Evolutionary conservation across 140 eudicot genomes (phyloP).

Genomic region (Artemisia princeps): DNA sequence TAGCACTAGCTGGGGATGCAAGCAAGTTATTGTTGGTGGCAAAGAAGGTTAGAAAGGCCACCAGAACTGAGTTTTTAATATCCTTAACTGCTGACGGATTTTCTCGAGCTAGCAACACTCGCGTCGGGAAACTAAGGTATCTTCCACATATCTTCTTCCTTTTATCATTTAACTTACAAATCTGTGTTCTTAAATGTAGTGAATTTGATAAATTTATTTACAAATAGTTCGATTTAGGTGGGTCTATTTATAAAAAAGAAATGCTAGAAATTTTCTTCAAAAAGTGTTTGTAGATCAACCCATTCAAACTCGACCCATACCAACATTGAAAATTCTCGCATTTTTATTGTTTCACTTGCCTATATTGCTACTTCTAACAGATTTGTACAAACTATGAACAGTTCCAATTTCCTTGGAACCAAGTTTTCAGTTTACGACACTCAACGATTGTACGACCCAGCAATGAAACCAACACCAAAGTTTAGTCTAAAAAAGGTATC

Average conservation of each 20-base stretch:
- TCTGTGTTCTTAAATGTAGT: background rate
- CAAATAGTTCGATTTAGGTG: background rate
- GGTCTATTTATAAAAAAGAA: background rate
- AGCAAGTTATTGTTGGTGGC: constrained; percentile 43
- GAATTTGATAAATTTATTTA: background rate
- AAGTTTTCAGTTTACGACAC: constrained; percentile 43
- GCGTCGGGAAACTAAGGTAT: constrained; percentile 49
- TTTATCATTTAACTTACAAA: constrained; percentile 3
- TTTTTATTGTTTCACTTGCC: background rate
- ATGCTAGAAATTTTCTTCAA: too few species aligned
- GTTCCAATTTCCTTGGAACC: constrained; percentile 65
- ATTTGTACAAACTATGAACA: constrained; percentile 21
- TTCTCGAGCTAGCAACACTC: constrained; percentile 33
- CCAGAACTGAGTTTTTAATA: constrained; percentile 35
- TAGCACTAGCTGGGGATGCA: constrained; percentile 44
- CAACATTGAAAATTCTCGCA: too few species aligned
- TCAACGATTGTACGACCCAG: constrained; percentile 31
- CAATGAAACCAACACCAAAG: constrained; percentile 17
- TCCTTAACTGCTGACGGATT: constrained; percentile 36
- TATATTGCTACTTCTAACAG: background rate
- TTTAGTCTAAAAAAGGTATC: constrained; percentile 29
- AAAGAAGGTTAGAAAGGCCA: constrained; percentile 41
- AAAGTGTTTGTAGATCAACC: background rate
- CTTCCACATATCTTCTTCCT: background rate
- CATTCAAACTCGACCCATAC: background rate